Evolutionary conservation across 1,284 basidiomycete species (phyloP), one percentile per base, ranked within the genome.

Genomic region (Tausonia pullulans): DNA sequence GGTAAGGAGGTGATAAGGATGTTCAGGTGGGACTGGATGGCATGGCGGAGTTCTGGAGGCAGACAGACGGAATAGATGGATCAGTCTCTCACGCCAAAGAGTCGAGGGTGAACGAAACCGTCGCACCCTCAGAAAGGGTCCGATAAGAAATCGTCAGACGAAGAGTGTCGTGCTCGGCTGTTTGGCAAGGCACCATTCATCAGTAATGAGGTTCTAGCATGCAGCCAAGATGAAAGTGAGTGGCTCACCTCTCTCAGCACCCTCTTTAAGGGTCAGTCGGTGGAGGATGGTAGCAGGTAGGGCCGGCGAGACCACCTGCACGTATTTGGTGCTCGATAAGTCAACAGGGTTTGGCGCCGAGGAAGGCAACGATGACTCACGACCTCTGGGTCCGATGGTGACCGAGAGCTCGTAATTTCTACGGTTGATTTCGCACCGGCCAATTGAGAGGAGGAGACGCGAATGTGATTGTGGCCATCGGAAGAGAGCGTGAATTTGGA

Each of bases 401-500:
- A 27, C 65, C 70, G 69, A 27, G 69, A 61, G 11, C 52, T 45
- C 14, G 66, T 4, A 46, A 66, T 66, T 5, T 67, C 8, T 63
- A 67, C 53, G 70, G 70, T 73, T 67, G 8, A 73, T 69, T 14
- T 61, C 45, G 60, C 13, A 54, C 68, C 65, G 13, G 14, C 5
- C 7, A 67, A 48, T 39, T 68, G 5, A 68, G 65, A 40, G 58
- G 49, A n/a, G 72, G 69, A 44, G 68, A 77, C 68, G 16, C 74
- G 71, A 2, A 78, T 67, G 60, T 72, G 68, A 58, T 76, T 72
- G 10, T 69, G 65, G 0, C 72, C 73, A 59, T 76, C 76, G 0
- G 75, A 74, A 0, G 76, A 74, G 13, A 78, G 72, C 0, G 74
- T 75, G 67, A 77, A 78, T 65, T 74, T 73, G 7, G 76, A 77